These are phyloP conservation scores for Alternaria postmessia DNA, from an alignment of 2,329 filamentous ascomycete species.

Conservation along the genomic window DNA sequence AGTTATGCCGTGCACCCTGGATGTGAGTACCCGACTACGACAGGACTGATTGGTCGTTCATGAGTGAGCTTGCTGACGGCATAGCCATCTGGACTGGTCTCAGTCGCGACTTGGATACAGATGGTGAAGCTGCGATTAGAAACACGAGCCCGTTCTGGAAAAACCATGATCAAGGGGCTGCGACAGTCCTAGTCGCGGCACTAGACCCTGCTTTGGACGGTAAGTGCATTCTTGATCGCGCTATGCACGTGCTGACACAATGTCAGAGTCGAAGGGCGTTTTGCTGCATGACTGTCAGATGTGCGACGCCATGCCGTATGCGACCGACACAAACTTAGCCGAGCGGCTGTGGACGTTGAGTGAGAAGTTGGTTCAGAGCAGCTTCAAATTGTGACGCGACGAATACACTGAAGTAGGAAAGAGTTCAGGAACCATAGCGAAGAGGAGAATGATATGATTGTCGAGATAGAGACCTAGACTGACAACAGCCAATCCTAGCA, in stretches of 20 bases:
- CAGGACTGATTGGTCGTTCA: not conserved
- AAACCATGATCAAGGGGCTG: conserved; percentile 43
- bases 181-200: conserved; percentile 42
- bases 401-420: not conserved
- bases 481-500: too few species aligned
- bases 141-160: conserved; percentile 43
- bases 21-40: conserved; percentile 27
- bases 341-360: conserved; percentile 44
- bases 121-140: conserved; percentile 37
- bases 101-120: conserved; percentile 35
- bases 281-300: conserved; percentile 42
- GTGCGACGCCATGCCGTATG: conserved; percentile 34
- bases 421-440: not conserved
- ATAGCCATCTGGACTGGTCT: conserved; percentile 44
- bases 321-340: conserved; percentile 34
- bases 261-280: conserved; percentile 32
- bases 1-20: conserved; percentile 46
- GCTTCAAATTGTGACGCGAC: conserved; percentile 32
- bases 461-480: too few species aligned
- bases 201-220: conserved; percentile 42
- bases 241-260: not conserved
- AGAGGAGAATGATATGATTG: too few species aligned
- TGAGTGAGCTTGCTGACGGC: not conserved
- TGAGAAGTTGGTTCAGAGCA: conserved; percentile 35
- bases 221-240: not conserved